Base-by-base conservation (phyloP, 768 basidiomycete genomes). In the Daedaleopsis nitida region DNA sequence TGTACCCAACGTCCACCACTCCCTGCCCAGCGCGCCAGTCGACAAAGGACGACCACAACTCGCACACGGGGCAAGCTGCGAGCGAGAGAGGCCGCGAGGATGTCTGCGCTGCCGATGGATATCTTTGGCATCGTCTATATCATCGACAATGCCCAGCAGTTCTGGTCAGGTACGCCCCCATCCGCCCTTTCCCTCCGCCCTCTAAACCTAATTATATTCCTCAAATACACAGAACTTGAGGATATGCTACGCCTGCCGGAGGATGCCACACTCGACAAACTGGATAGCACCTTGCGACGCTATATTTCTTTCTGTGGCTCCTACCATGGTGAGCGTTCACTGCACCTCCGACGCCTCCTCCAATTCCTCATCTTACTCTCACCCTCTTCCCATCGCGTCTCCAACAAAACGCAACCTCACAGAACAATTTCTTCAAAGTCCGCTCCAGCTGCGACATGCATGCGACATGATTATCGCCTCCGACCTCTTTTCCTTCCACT, bases 401-500 rank as follows among this genome's bases (percentile, higher is more conserved):
- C 9, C 23, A 14, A 49, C 23, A 11, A 10, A 19, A 11, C 7
- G 5, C 10, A 24, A 42, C 34, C 7, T 14, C 45, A 19, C 65
- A 89, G 96, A 97, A 69, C 84, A 88, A 69, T 98, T 92, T 74
- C 80, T 98, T 43, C 88, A 92, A 62, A 88, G 85, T 57, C 89
- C 89, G 3, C 73, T 90, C 24, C 94, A 96, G 68, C 81, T 98
- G 49, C 86, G 94, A 62, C 89, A 94, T 71, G 94, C 94, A 12
- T 89, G 90, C 66, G 77, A 82, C 43, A 74, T 90, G 34, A 76
- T 98, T 13, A 77, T 96, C 44, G 84, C 86, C 56, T 94, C 92
- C 0, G 94, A 96, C 69, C 81, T 98, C 43, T 97, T 98, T 68
- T 74, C 83, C 2, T 96, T 91, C 69, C 94, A 98, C 73, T 94